These are phyloP conservation scores for Vaccinium corymbosum DNA, from an alignment of 148 eudicot species.

Conservation along the genomic window DNA sequence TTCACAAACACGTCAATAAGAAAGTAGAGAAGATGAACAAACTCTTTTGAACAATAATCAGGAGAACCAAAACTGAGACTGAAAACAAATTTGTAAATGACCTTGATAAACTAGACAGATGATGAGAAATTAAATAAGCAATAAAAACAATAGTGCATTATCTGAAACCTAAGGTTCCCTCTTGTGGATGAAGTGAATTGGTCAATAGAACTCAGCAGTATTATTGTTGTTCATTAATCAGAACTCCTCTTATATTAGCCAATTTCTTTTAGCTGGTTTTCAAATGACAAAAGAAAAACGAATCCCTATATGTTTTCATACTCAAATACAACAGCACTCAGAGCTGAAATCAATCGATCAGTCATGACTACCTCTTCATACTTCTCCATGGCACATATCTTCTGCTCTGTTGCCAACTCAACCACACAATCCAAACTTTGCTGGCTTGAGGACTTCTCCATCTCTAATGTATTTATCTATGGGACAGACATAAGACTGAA, in stretches of 20 bases:
- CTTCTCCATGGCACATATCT: slow-evolving; percentile 41
- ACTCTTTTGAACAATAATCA: not conserved
- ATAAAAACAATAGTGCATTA: not conserved
- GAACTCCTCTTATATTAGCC: not conserved
- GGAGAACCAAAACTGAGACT: not conserved
- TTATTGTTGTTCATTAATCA: not conserved
- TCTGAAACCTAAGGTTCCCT: not conserved
- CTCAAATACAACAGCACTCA: slow-evolving; percentile 1
- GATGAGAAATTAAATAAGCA: not conserved
- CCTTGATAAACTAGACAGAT: not conserved
- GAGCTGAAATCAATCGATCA: not conserved
- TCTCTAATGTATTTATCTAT: slow-evolving; percentile 62
- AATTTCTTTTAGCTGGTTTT: not conserved
- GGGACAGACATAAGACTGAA: slow-evolving; percentile 16
- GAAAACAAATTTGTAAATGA: not conserved
- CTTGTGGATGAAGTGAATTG: not conserved
- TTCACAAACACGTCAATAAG: not conserved
- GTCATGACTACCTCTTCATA: slow-evolving; percentile 58
- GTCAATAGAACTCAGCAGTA: not conserved
- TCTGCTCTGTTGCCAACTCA: slow-evolving; percentile 59
- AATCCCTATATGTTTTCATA: not conserved
- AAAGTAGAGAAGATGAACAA: not conserved
- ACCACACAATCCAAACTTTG: slow-evolving; percentile 48
- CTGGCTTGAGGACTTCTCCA: slow-evolving; percentile 65
- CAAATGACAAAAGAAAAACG: not conserved